phyloP scores from a whole-genome alignment of 306 rosid species.

The Prunus mongolica region DNA sequence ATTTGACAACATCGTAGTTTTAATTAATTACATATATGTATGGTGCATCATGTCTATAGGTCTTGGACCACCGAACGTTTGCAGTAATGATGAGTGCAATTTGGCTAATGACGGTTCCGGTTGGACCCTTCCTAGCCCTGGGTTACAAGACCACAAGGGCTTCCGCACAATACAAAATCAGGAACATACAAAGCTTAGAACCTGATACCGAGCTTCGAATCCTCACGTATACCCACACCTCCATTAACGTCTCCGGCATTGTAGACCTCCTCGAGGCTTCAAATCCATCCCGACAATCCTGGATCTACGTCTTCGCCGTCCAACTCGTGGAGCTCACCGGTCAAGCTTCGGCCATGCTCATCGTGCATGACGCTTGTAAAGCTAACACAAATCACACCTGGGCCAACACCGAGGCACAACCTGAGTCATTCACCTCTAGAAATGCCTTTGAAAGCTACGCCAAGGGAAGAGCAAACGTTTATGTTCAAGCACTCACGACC shows the following conservation, averaged over 20 bases:
- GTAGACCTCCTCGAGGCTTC: conserved; percentile 36
- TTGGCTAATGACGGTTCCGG: conserved; percentile 26
- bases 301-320: conserved; percentile 21
- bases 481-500: conserved; percentile 30
- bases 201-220: conserved; percentile 30
- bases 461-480: background rate
- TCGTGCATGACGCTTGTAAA: conserved; percentile 33
- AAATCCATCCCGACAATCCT: conserved; percentile 28
- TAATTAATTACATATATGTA: background rate
- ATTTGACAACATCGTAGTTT: too few species aligned
- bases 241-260: conserved; percentile 32
- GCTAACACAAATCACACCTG: background rate
- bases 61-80: conserved; percentile 26
- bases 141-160: conserved; percentile 19
- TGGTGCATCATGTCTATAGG: conserved; percentile 7
- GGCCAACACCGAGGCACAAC: background rate
- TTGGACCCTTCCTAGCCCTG: conserved; percentile 30
- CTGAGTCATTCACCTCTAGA: background rate
- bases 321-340: conserved; percentile 35
- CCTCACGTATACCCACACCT: conserved; percentile 34
- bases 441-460: conserved; percentile 26
- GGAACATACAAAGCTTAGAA: conserved; percentile 31
- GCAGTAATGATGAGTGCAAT: conserved; percentile 24
- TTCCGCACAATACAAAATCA: conserved; percentile 9
- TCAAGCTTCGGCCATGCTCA: conserved; percentile 41